Percentiles rank a stretch among this genome's conserved stretches.
These are phyloP conservation scores for Penicillium fuscoglaucum DNA, from an alignment of 2,329 filamentous ascomycete species.

Conservation along the genomic window DNA sequence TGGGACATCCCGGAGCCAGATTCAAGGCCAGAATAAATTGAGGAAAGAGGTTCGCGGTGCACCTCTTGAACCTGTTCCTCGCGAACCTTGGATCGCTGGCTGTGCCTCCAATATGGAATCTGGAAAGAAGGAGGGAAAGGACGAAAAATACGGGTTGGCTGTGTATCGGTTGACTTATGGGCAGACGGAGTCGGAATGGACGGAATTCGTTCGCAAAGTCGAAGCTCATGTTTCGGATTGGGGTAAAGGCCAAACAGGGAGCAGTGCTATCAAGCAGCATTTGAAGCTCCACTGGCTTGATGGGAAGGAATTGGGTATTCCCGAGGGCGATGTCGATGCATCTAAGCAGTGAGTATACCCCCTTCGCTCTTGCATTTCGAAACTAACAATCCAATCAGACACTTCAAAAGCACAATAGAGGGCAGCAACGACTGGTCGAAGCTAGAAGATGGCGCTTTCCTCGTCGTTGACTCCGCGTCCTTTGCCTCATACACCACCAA, in stretches of 20 bases:
- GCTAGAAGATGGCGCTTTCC: slow-evolving; percentile 10
- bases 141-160: slow-evolving; percentile 15
- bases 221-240: slow-evolving; percentile 27
- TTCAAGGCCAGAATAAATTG: slow-evolving; percentile 14
- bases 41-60: slow-evolving; percentile 17
- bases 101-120: background rate
- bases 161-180: slow-evolving; percentile 29
- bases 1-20: background rate
- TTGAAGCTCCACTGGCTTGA: slow-evolving; percentile 31
- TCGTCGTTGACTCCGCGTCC: slow-evolving; percentile 20
- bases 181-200: slow-evolving; percentile 25
- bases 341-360: slow-evolving; percentile 9
- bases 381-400: slow-evolving; percentile 5
- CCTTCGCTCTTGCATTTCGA: background rate
- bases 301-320: slow-evolving; percentile 22
- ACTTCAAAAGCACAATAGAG: slow-evolving; percentile 9
- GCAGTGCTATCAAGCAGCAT: slow-evolving; percentile 19
- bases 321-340: slow-evolving; percentile 17
- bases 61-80: slow-evolving; percentile 9
- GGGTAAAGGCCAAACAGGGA: slow-evolving; percentile 25
- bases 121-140: background rate
- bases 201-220: slow-evolving; percentile 20
- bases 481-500: slow-evolving; percentile 19
- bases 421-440: background rate
- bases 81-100: slow-evolving; percentile 23